Evolutionary conservation across 257 asterid species (phyloP).

Genomic region (Rehmannia glutinosa): DNA sequence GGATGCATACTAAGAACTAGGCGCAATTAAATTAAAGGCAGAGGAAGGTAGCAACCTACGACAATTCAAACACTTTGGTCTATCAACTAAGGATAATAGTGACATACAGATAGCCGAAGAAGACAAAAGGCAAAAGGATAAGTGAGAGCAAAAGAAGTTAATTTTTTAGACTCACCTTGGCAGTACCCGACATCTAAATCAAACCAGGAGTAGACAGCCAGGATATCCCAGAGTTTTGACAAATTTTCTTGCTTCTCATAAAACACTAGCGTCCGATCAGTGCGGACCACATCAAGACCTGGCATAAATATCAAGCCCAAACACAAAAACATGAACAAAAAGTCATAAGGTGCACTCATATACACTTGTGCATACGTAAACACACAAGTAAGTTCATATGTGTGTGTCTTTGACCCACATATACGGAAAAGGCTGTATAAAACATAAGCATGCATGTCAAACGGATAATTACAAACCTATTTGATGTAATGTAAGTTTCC

Average conservation of each 20-base stretch:
- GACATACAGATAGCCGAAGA: too few species aligned
- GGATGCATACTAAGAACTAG: too few species aligned
- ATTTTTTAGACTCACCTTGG: conserved; percentile 60
- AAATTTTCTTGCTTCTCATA: conserved; percentile 79
- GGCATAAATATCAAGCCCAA: conserved; percentile 15
- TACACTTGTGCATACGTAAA: background rate
- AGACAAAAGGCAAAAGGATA: too few species aligned
- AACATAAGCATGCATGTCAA: background rate
- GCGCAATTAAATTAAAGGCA: background rate
- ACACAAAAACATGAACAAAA: conserved; percentile 8
- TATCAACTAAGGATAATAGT: too few species aligned
- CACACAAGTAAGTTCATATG: background rate
- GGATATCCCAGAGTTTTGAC: conserved; percentile 85
- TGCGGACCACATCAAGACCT: conserved; percentile 94
- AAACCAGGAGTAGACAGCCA: conserved; percentile 84
- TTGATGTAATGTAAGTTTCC: conserved; percentile 90
- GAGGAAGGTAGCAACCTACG: too few species aligned
- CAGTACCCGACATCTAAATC: conserved; percentile 88
- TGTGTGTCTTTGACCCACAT: background rate
- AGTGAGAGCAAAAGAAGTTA: conserved; percentile 6
- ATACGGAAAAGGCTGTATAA: background rate
- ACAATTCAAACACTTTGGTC: too few species aligned
- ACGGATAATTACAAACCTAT: conserved; percentile 50
- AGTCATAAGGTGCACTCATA: background rate
- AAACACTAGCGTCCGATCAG: conserved; percentile 75